These are phyloP conservation scores for Rasamsonia emersonii DNA, from an alignment of 2,329 filamentous ascomycete species.

Conservation along the genomic window DNA sequence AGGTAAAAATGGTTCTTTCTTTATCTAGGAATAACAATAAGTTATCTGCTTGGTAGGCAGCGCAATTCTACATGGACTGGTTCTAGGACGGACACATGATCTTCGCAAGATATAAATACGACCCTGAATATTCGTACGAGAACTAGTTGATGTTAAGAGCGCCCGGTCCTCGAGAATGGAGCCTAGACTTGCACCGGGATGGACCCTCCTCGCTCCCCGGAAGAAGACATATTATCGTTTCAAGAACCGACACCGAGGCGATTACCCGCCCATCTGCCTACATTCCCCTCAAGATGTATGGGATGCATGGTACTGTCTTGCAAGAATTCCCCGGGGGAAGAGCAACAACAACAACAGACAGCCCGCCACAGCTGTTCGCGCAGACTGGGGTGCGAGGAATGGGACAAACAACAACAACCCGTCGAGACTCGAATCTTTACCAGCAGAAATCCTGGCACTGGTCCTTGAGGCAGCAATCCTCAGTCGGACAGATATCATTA, in stretches of 20 bases:
- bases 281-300: neutral
- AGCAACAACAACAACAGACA: neutral
- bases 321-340: neutral
- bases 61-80: no score
- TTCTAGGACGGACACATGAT: neutral
- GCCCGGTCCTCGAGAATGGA: no score
- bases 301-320: constrained; percentile 1
- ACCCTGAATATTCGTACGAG: no score
- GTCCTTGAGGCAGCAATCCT: neutral
- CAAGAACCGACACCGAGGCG: neutral
- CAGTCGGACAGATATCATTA: neutral
- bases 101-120: neutral
- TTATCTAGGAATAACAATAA: no score
- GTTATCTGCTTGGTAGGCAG: no score
- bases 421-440: neutral
- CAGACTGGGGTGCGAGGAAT: neutral
- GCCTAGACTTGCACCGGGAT: constrained; percentile 2
- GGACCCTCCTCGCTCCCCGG: constrained; percentile 1
- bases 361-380: neutral
- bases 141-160: no score
- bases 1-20: no score
- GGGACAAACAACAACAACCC: neutral
- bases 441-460: neutral
- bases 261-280: constrained; percentile 2
- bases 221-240: constrained; percentile 1